Evolutionary conservation across 306 rosid genomes (phyloP).

Genomic region (Oxytropis ochrocephala): DNA sequence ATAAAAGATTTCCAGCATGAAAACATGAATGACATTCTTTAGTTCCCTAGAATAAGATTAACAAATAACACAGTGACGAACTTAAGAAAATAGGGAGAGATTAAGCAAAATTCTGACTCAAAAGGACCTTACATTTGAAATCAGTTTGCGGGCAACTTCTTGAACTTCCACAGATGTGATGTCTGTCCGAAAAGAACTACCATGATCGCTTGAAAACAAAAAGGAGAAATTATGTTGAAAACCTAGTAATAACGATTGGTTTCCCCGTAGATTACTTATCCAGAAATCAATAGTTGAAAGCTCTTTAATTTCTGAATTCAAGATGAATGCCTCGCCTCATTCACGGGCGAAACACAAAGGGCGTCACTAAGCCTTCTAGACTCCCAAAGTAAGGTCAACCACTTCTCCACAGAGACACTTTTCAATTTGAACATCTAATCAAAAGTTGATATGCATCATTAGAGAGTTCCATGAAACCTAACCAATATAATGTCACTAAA

Average conservation of each 20-base stretch:
- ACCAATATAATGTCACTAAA: not conserved
- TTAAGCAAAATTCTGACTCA: constrained; percentile 11
- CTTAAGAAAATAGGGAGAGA: not conserved
- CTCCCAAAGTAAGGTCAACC: too few species aligned
- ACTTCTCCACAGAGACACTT: too few species aligned
- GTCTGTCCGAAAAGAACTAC: constrained; percentile 35
- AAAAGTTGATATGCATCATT: too few species aligned
- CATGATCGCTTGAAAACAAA: constrained; percentile 37
- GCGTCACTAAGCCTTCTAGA: too few species aligned
- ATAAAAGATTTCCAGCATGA: constrained; percentile 63
- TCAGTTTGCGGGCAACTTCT: constrained; percentile 50
- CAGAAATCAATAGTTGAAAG: constrained; percentile 48
- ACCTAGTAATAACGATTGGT: constrained; percentile 43
- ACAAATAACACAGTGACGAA: constrained; percentile 15
- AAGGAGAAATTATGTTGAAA: constrained; percentile 70
- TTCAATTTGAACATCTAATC: too few species aligned
- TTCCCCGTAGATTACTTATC: constrained; percentile 49
- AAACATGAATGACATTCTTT: constrained; percentile 43
- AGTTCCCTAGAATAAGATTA: constrained; percentile 51
- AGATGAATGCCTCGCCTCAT: constrained; percentile 74
- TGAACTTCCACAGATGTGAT: constrained; percentile 54
- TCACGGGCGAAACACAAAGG: too few species aligned
- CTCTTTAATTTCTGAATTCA: constrained; percentile 43
- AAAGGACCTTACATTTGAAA: constrained; percentile 56
- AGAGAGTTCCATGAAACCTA: constrained; percentile 65